Percentiles rank a stretch among this genome's conserved stretches.
These are phyloP conservation scores for Firmiana major DNA, from an alignment of 345 rosid genomes.

Conservation along the genomic window DNA sequence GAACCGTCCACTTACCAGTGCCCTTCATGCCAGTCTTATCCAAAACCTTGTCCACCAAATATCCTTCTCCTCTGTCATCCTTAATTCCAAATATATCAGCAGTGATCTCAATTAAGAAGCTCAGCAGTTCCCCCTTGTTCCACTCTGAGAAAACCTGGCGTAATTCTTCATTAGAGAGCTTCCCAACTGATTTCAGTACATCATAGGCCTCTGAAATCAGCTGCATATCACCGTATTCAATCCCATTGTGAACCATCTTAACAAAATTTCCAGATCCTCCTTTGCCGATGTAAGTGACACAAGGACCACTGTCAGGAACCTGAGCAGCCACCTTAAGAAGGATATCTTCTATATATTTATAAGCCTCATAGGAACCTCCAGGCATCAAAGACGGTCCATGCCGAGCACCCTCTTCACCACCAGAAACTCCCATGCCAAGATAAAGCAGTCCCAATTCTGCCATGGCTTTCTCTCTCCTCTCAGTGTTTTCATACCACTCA, in stretches of 20 bases:
- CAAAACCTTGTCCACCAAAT: slow-evolving; percentile 88
- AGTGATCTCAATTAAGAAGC: slow-evolving; percentile 93
- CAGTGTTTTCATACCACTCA: slow-evolving; percentile 95
- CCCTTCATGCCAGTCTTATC: slow-evolving; percentile 98
- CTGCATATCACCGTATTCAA: slow-evolving; percentile 98
- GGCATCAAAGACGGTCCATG: slow-evolving; percentile 97
- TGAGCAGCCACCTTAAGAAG: slow-evolving; percentile 96
- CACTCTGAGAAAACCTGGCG: slow-evolving; percentile 69
- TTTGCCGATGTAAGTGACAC: slow-evolving; percentile 86
- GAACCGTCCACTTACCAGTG: slow-evolving; percentile 98
- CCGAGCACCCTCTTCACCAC: slow-evolving; percentile 98
- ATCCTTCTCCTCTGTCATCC: slow-evolving; percentile 83
- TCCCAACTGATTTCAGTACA: slow-evolving; percentile 79
- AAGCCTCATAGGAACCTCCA: slow-evolving; percentile 87
- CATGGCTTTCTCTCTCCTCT: slow-evolving; percentile 81
- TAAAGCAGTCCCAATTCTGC: slow-evolving; percentile 73
- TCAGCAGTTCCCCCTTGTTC: slow-evolving; percentile 86
- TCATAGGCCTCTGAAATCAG: slow-evolving; percentile 92
- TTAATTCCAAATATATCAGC: slow-evolving; percentile 83
- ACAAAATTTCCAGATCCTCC: slow-evolving; percentile 97
- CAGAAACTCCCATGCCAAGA: slow-evolving; percentile 98
- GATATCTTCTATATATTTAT: slow-evolving; percentile 79
- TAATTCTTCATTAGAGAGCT: slow-evolving; percentile 78
- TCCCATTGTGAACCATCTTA: slow-evolving; percentile 95
- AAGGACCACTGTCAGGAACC: slow-evolving; percentile 89